Base-by-base conservation (phyloP, 2,329 filamentous ascomycete genomes). In the Nigrospora sphaerica region DNA sequence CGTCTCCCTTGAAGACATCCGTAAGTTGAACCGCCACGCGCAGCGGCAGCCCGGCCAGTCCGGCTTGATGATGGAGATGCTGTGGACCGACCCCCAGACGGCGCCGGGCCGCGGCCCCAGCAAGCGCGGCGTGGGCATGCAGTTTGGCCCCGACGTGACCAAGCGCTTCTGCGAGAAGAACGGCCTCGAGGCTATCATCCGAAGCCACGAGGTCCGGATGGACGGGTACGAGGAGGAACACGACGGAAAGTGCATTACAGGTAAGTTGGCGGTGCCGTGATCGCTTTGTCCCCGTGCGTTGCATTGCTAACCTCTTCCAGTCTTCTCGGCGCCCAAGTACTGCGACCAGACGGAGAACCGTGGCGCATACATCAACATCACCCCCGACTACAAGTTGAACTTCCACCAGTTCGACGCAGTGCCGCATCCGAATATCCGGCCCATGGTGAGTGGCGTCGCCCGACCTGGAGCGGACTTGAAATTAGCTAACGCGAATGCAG, bases 51-150 rank as follows among this genome's bases (percentile, higher is more conserved):
- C 93, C 3, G 93, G 93, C 32, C 93, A 98, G 66, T 73, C 86
- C 42, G 93, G 93, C 13, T 72, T 98, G 58, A 98, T 98, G 93
- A 98, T 98, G 93, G 93, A 98, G 70, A 98, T 98, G 93, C 79
- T 98, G 40, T 98, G 93, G 93, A 97, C 93, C 1, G 93, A 98
- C 63, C 93, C 93, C 3, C 93, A 98, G 65, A 78, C 86, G 1
- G 77, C 83, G 56, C 83, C 86, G 28, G 93, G 93, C 44, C 83
- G 93, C 56, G 89, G 91, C 10, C 93, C 93, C 39, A 95, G 90
- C 74, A 98, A 98, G 76, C 82, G 93, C 63, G 93, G 93, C 55
- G 92, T 98, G 17, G 93, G 93, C 44, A 80, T 97, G 69, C 91
- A 97, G 64, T 98, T 98, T 58, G 93, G 93, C 1, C 93, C 93